Evolutionary conservation across 78 protist genomes (phyloP).

Genomic region (Dictyostelium purpureum): DNA sequence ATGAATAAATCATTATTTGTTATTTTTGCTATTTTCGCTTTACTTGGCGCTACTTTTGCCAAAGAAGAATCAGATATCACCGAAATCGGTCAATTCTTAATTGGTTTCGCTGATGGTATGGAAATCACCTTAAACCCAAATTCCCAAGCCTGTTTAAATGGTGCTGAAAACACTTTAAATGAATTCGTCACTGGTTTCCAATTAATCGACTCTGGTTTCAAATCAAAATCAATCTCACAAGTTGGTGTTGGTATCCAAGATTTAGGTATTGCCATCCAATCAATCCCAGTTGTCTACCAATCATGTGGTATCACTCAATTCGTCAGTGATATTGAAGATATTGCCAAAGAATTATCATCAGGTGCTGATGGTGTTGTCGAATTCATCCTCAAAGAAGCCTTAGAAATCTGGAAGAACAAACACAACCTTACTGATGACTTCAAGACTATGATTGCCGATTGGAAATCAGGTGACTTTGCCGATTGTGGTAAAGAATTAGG

Average conservation of each 20-base stretch:
- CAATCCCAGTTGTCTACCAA: constrained; percentile 25
- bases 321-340: constrained; percentile 15
- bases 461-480: constrained; percentile 5
- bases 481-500: constrained; percentile 35
- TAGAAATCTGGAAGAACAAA: constrained; percentile 40
- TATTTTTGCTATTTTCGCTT: background rate
- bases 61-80: background rate
- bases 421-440: constrained; percentile 31
- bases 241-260: constrained; percentile 24
- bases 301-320: constrained; percentile 47
- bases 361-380: constrained; percentile 66
- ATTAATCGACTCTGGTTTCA: constrained; percentile 45
- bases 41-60: background rate
- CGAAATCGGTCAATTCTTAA: background rate
- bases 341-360: constrained; percentile 40
- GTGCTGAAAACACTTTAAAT: background rate
- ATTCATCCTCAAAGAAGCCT: constrained; percentile 53
- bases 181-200: constrained; percentile 18
- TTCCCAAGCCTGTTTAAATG: constrained; percentile 12
- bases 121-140: constrained; percentile 28
- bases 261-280: constrained; percentile 32
- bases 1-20: no score
- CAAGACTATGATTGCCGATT: constrained; percentile 7
- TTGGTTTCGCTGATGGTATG: constrained; percentile 61
- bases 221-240: background rate